Base-by-base conservation (phyloP, 495 filamentous ascomycete genomes). In the Daldinia grandis region DNA sequence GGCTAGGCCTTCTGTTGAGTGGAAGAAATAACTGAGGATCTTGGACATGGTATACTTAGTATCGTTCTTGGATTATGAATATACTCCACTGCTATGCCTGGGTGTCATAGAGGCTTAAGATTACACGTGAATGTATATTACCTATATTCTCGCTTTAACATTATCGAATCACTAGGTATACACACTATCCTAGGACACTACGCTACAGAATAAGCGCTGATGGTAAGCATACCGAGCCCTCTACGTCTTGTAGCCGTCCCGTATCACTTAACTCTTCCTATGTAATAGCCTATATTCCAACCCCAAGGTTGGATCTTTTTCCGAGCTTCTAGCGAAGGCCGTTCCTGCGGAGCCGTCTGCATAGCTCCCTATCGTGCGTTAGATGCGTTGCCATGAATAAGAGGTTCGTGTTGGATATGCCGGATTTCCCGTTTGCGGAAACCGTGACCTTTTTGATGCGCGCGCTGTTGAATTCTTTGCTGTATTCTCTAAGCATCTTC, bases 321-420 rank as follows among this genome's bases (percentile, higher is more conserved):
- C 12, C 4, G 40, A 24, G 28, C 12, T 3, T 17, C 44, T 28
- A 19, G 8, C 6, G 5, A 25, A 25, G 37, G 30, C 4, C 19
- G 1, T 24, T 28, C n/a, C 7, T 9, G 8, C 21, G 25, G 8
- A 4, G 30, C 27, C 2, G 38, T 19, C 33, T 30, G 30, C 3
- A 1, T 6, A 15, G 1, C 19, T 15, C 1, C 21, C 1, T 3
- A 4, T 25, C 55, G 28, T 40, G 53, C 7, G 30, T 31, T 31
- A 69, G 54, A 8, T 63, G 66, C 17, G 66, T 69, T 5, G 59
- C 42, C 59, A 58, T 58, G 40, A 33, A 24, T 2, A 70, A 5
- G n/a, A 40, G 25, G 25, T 57, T 10, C 38, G 50, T 54, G 19
- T 49, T 47, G 9, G 55, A 0, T 4, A 28, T 3, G 2, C 27